Evolutionary conservation across 192 early-diverging fungal genomes (phyloP).

Genomic region (Obelidium mucronatum): DNA sequence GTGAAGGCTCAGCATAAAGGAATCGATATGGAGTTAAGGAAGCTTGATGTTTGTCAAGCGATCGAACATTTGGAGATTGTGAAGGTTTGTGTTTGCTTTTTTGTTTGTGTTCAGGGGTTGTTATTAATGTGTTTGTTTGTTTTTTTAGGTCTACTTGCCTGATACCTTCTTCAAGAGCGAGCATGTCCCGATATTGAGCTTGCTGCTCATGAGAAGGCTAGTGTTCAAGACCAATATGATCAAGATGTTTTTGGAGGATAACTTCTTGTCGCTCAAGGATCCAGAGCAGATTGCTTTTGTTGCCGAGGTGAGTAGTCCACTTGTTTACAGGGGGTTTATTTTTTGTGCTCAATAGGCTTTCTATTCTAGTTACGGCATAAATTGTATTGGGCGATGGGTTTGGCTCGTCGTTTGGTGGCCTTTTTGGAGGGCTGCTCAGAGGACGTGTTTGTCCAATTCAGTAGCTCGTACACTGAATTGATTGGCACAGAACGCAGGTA

Average conservation of each 20-base stretch:
- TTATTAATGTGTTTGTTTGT: too few species aligned
- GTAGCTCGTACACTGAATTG: constrained; percentile 79
- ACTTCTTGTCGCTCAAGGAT: not conserved
- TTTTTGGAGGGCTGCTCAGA: constrained; percentile 73
- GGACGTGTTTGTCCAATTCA: constrained; percentile 75
- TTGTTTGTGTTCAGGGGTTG: too few species aligned
- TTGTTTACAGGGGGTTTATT: too few species aligned
- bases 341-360: not conserved
- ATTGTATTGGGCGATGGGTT: constrained; percentile 71
- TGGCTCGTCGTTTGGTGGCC: constrained; percentile 70
- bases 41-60: constrained; percentile 86
- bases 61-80: constrained; percentile 69
- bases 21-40: constrained; percentile 89
- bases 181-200: constrained; percentile 73
- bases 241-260: constrained; percentile 40
- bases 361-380: constrained; percentile 62
- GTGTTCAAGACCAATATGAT: constrained; percentile 80
- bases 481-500: constrained; percentile 69
- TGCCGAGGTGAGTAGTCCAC: constrained; percentile 27
- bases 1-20: constrained; percentile 87
- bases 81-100: too few species aligned
- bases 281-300: constrained; percentile 11
- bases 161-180: constrained; percentile 84
- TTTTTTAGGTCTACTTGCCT: constrained; percentile 77
- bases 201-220: constrained; percentile 83